Conservation (phyloP, 495 filamentous ascomycete species). For the Podospora bellae-mahoneyi region DNA sequence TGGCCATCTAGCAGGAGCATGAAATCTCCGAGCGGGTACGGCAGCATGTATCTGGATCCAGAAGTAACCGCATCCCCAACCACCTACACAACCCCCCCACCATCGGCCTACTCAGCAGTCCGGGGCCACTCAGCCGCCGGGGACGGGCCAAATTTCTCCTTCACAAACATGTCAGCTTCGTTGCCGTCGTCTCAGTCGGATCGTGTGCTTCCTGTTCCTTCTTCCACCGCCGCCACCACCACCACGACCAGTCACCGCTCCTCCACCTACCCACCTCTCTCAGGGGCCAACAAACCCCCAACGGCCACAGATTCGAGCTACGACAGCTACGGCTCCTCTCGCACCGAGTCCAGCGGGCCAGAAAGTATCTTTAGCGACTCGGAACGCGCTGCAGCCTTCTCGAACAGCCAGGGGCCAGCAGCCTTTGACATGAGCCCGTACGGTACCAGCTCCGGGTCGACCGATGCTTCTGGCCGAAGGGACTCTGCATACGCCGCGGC, state of each 20-base stretch:
- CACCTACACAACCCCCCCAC: neutral
- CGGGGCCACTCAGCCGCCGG: neutral
- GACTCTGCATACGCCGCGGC: neutral
- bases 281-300: slow-evolving; percentile 5
- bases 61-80: neutral
- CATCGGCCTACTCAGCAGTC: neutral
- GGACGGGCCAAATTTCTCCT: neutral
- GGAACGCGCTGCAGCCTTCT: neutral
- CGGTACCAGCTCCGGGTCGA: neutral
- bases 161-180: neutral
- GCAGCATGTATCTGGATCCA: neutral
- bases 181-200: neutral
- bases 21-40: neutral
- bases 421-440: neutral
- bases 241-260: neutral
- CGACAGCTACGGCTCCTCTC: neutral
- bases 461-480: neutral
- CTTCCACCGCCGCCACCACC: neutral
- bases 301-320: neutral
- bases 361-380: slow-evolving; percentile 5
- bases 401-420: neutral
- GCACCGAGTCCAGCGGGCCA: neutral
- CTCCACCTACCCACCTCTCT: neutral
- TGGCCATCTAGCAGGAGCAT: neutral
- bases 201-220: neutral